Percentiles rank a stretch among this genome's conserved stretches.
These are phyloP conservation scores for Apostasia shenzhenica DNA, from an alignment of 106 monocot species.

Conservation along the genomic window DNA sequence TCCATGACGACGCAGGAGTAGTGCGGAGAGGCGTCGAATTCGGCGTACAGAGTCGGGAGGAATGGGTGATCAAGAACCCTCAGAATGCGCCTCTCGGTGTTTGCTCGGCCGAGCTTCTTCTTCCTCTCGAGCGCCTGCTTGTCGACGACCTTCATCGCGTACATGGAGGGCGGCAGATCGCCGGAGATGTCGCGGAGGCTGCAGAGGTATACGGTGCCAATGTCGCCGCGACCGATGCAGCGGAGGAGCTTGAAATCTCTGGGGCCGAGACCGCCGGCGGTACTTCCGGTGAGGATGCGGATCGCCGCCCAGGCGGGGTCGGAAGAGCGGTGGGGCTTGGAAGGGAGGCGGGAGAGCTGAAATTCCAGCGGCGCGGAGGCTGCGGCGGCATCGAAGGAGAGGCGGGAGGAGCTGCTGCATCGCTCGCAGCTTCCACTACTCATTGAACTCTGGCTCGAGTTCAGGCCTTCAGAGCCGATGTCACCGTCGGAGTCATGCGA, in stretches of 20 bases:
- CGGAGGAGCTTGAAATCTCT: constrained; percentile 67
- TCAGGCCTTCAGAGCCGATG: constrained; percentile 13
- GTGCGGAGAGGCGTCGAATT: constrained; percentile 64
- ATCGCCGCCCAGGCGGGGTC: constrained; percentile 13
- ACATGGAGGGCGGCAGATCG: constrained; percentile 12
- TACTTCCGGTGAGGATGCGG: constrained; percentile 20
- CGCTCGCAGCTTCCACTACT: constrained; percentile 25
- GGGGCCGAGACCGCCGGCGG: constrained; percentile 24
- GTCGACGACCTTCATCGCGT: constrained; percentile 94
- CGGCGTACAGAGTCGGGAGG: constrained; percentile 67
- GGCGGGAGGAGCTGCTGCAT: constrained; percentile 31
- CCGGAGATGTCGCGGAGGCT: constrained; percentile 21
- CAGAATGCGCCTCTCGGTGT: constrained; percentile 63
- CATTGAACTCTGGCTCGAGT: constrained; percentile 47
- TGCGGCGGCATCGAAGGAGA: constrained; percentile 21
- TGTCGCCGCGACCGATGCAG: constrained; percentile 69
- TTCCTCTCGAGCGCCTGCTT: constrained; percentile 51
- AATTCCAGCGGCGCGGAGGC: not conserved
- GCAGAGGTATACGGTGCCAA: constrained; percentile 86
- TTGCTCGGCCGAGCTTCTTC: constrained; percentile 66
- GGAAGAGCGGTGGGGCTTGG: constrained; percentile 22
- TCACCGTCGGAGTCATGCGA: constrained; percentile 16
- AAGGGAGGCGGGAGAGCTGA: not conserved
- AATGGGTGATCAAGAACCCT: constrained; percentile 73
- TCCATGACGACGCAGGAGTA: constrained; percentile 86